Percentiles rank a stretch among this genome's conserved stretches.
phyloP scores from a whole-genome alignment of 768 basidiomycete species.

The Saitozyma sp. region DNA sequence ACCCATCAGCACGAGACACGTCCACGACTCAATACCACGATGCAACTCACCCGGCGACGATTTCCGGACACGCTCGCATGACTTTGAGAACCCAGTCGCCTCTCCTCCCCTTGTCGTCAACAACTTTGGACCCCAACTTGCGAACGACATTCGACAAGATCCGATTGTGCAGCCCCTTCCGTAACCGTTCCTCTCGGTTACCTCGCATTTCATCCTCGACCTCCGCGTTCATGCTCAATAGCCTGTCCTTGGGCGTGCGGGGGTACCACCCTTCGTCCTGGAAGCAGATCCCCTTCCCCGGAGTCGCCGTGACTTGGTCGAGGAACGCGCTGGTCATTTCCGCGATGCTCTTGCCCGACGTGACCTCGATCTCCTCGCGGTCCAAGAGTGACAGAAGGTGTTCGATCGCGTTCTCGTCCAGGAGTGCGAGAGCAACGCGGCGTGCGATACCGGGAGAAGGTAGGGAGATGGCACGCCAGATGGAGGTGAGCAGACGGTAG shows the following conservation, averaged over 20 bases:
- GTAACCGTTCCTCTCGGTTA: conserved; percentile 27
- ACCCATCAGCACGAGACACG: conserved; percentile 6
- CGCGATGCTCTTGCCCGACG: conserved; percentile 57
- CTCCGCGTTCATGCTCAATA: conserved; percentile 41
- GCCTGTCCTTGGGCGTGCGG: conserved; percentile 59
- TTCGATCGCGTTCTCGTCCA: conserved; percentile 47
- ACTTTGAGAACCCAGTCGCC: conserved; percentile 82
- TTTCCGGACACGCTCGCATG: conserved; percentile 77
- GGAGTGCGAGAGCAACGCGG: conserved; percentile 33
- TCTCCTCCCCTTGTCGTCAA: conserved; percentile 74
- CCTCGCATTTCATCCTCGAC: conserved; percentile 50
- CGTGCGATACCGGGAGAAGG: conserved; percentile 39
- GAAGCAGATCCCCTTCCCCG: conserved; percentile 84
- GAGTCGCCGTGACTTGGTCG: conserved; percentile 75
- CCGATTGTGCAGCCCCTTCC: conserved; percentile 63
- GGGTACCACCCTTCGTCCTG: conserved; percentile 88
- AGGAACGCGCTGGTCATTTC: conserved; percentile 85
- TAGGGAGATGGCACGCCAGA: conserved; percentile 40
- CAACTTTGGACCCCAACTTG: conserved; percentile 66
- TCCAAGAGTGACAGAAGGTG: conserved; percentile 73
- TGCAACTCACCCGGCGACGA: conserved; percentile 68
- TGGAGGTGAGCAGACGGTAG: conserved; percentile 36
- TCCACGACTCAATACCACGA: too few species aligned
- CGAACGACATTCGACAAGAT: conserved; percentile 75
- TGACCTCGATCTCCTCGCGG: conserved; percentile 60